A percentile compares a stretch with the other conserved stretches of the same genome.
Conservation (phyloP, 352 stramenopile genomes). For the Pythium grandisporangium region DNA sequence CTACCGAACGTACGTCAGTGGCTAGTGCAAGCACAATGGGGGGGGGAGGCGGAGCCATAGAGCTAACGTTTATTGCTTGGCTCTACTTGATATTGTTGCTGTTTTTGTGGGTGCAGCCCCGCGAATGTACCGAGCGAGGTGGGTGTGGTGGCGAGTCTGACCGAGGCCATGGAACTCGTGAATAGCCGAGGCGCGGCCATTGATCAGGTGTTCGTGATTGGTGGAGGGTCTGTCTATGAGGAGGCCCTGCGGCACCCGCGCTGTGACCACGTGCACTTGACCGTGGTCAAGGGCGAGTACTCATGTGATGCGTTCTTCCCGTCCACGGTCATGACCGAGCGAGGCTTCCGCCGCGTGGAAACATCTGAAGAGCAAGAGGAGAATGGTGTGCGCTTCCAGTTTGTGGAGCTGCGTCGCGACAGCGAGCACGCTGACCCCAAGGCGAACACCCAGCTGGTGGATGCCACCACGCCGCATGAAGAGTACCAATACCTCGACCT, state of each 20-base stretch:
- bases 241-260: conserved; percentile 82
- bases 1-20: conserved; percentile 20
- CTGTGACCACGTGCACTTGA: conserved; percentile 89
- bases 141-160: conserved; percentile 76
- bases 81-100: too few relatives aligned
- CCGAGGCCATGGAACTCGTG: conserved; percentile 88
- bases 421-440: background rate
- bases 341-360: conserved; percentile 31
- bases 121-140: conserved; percentile 66
- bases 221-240: conserved; percentile 92
- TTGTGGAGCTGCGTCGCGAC: conserved; percentile 48
- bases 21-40: background rate
- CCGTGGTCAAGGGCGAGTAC: conserved; percentile 74
- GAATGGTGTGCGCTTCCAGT: conserved; percentile 73
- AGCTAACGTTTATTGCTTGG: background rate
- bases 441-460: conserved; percentile 18
- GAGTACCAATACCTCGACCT: conserved; percentile 76
- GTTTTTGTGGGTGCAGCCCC: background rate
- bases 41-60: background rate
- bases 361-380: conserved; percentile 62
- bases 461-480: conserved; percentile 15
- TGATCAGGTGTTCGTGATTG: conserved; percentile 96
- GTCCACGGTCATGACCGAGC: conserved; percentile 44
- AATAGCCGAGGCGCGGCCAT: conserved; percentile 53
- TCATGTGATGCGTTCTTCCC: conserved; percentile 94